phyloP scores from a whole-genome alignment of 495 filamentous ascomycete genomes.

The Pyrenula aspistea region DNA sequence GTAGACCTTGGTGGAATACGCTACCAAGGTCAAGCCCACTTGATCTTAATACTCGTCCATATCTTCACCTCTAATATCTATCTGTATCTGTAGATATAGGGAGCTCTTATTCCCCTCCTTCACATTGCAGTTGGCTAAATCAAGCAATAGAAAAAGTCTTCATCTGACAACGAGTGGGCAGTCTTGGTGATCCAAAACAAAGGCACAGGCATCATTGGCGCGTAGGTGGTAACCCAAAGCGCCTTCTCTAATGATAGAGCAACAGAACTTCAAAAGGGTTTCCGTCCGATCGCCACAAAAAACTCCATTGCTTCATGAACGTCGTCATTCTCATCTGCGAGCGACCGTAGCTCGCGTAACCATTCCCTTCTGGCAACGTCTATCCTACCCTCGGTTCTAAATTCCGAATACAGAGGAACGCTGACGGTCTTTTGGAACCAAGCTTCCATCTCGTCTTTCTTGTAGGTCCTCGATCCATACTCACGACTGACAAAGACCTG shows the following conservation, averaged over 20 bases:
- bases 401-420: neutral
- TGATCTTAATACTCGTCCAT: no score
- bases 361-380: neutral
- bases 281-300: neutral
- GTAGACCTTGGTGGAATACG: no score
- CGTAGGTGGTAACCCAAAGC: neutral
- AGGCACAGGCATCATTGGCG: no score
- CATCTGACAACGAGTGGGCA: no score
- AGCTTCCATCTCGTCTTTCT: neutral
- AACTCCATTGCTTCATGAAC: neutral
- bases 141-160: no score
- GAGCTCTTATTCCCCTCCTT: no score
- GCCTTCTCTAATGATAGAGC: neutral
- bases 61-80: no score
- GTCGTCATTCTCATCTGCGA: neutral
- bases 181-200: no score
- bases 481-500: neutral
- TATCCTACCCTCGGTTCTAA: neutral
- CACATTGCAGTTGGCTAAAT: no score
- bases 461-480: neutral
- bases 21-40: no score
- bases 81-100: no score
- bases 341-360: neutral
- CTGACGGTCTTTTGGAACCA: neutral
- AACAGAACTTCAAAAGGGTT: neutral